Evolutionary conservation across 345 rosid genomes (phyloP).

Genomic region (Physaria fendleri): DNA sequence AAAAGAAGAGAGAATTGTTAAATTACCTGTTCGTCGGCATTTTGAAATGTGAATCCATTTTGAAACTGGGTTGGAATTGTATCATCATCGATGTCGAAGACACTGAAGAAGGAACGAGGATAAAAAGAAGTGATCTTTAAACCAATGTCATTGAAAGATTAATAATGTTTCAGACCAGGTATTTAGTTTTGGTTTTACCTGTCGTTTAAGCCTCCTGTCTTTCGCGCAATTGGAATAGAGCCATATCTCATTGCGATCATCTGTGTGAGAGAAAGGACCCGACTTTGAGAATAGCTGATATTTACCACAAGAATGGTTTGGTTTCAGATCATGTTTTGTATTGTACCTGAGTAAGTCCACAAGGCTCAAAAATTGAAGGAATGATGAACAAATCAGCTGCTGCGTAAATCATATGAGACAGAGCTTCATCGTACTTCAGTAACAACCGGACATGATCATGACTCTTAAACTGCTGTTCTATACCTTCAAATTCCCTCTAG

Average conservation of each 20-base stretch:
- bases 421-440: conserved; percentile 81
- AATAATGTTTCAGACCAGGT: not conserved
- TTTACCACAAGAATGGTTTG: not conserved
- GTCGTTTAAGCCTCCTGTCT: conserved; percentile 92
- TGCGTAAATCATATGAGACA: conserved; percentile 77
- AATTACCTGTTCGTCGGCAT: conserved; percentile 75
- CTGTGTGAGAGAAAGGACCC: conserved; percentile 32
- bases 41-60: conserved; percentile 66
- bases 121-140: not conserved
- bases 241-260: conserved; percentile 98
- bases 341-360: conserved; percentile 96
- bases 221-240: conserved; percentile 74
- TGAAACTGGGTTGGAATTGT: conserved; percentile 58
- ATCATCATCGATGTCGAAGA: conserved; percentile 80
- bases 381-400: conserved; percentile 90
- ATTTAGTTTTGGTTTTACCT: conserved; percentile 41
- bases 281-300: not conserved
- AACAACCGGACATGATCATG: conserved; percentile 68
- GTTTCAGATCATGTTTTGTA: not conserved
- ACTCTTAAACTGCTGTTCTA: conserved; percentile 57
- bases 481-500: conserved; percentile 89
- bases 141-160: not conserved
- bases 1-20: not conserved
- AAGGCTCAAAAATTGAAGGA: conserved; percentile 97
- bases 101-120: conserved; percentile 36